These are phyloP conservation scores for Boletus pseudo-olivaceus DNA, from an alignment of 768 basidiomycete genomes.

Conservation along the genomic window DNA sequence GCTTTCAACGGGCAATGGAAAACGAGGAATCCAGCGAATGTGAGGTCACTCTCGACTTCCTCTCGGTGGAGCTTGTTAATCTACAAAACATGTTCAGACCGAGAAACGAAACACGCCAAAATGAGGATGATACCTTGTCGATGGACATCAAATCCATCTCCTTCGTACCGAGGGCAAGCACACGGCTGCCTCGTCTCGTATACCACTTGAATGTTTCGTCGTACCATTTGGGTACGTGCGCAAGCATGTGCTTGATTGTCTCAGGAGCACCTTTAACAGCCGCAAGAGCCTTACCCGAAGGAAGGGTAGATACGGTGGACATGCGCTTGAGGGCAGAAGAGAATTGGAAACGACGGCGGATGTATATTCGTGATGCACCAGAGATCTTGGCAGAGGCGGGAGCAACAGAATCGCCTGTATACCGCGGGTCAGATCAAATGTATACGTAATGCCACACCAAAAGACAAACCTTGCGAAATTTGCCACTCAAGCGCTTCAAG, in stretches of 20 bases:
- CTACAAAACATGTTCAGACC: conserved; percentile 35
- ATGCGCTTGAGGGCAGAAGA: conserved; percentile 97
- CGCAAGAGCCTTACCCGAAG: conserved; percentile 57
- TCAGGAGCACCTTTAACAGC: conserved; percentile 98
- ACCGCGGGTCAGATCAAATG: not conserved
- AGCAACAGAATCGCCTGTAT: conserved; percentile 60
- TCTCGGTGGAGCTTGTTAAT: conserved; percentile 87
- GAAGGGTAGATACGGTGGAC: conserved; percentile 78
- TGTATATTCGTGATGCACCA: conserved; percentile 59
- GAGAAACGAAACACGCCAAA: not conserved
- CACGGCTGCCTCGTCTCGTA: conserved; percentile 89
- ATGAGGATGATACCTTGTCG: conserved; percentile 58
- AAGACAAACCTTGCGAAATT: conserved; percentile 55
- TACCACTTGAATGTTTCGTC: conserved; percentile 96
- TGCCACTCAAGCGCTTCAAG: conserved; percentile 90
- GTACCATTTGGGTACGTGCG: conserved; percentile 68
- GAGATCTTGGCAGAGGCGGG: conserved; percentile 50
- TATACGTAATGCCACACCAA: not conserved
- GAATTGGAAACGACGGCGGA: conserved; percentile 95
- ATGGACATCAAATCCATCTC: conserved; percentile 66
- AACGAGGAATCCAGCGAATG: conserved; percentile 94
- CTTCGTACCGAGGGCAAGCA: conserved; percentile 88
- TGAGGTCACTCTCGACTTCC: conserved; percentile 70
- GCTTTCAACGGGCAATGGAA: conserved; percentile 97
- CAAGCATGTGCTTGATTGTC: conserved; percentile 88